A percentile compares a stretch with the other conserved stretches of the same genome.
Conservation (phyloP, 129 eudicot genomes). For the Calendula officinalis region DNA sequence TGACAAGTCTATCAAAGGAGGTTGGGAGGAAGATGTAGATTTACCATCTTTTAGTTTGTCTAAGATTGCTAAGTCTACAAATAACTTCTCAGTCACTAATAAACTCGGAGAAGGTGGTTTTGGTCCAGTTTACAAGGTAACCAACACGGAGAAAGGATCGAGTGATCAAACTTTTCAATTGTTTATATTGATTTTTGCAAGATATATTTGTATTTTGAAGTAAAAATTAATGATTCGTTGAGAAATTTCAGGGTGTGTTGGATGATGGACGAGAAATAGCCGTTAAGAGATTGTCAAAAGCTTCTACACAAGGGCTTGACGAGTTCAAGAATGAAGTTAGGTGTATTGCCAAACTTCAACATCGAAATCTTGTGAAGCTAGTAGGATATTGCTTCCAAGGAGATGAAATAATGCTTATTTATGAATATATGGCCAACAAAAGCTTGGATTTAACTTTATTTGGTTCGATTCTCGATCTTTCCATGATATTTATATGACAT, state of each 20-base stretch:
- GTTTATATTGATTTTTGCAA: background rate
- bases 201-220: background rate
- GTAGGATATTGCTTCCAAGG: constrained; percentile 17
- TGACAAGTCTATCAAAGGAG: background rate
- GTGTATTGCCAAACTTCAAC: constrained; percentile 20
- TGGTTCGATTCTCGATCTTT: constrained; percentile 10
- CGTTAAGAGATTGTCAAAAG: constrained; percentile 13
- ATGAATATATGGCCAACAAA: constrained; percentile 22
- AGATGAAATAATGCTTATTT: constrained; percentile 14
- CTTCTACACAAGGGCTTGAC: constrained; percentile 17
- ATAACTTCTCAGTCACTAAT: constrained; percentile 4
- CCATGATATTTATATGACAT: background rate
- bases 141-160: background rate
- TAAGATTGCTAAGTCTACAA: constrained; percentile 13
- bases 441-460: constrained; percentile 20
- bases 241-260: constrained; percentile 8
- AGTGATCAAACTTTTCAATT: background rate
- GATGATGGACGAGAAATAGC: constrained; percentile 19
- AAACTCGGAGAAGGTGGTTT: constrained; percentile 25
- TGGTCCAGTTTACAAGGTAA: constrained; percentile 13
- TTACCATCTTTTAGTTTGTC: constrained; percentile 11
- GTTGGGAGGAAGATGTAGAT: constrained; percentile 6
- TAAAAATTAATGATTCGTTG: background rate
- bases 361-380: constrained; percentile 21
- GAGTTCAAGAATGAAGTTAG: constrained; percentile 21